phyloP scores from a whole-genome alignment of 2,329 filamentous ascomycete species.

The Colletotrichum filicis region DNA sequence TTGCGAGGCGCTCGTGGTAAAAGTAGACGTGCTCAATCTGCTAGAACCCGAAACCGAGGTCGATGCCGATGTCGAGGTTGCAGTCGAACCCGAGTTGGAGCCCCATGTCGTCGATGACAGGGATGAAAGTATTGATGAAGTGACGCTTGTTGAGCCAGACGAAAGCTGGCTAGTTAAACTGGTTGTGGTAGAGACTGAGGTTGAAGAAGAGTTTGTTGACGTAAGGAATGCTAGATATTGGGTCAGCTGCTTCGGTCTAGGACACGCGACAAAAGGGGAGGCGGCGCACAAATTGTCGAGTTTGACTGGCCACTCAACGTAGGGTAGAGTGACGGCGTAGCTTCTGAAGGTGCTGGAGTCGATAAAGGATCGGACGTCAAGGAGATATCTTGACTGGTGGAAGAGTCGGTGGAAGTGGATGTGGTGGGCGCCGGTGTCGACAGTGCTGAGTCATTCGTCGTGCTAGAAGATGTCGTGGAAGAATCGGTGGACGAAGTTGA shows the following conservation, averaged over 20 bases:
- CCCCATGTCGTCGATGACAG: conserved; percentile 17
- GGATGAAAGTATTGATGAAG: conserved; percentile 24
- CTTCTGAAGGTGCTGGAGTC: conserved; percentile 16
- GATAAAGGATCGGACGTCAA: conserved; percentile 47
- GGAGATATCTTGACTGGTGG: conserved; percentile 27
- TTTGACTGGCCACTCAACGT: conserved; percentile 37
- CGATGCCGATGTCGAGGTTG: not conserved
- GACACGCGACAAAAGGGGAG: not conserved
- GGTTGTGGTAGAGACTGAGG: conserved; percentile 33
- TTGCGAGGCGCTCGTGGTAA: conserved; percentile 25
- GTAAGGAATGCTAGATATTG: conserved; percentile 28
- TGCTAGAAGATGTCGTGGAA: not conserved
- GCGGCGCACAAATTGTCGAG: conserved; percentile 39
- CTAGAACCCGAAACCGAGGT: conserved; percentile 1
- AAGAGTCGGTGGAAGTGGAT: conserved; percentile 39
- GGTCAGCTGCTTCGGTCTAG: conserved; percentile 1
- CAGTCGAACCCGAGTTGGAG: not conserved
- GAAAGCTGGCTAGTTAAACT: conserved; percentile 29
- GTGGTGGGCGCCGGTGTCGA: conserved; percentile 37
- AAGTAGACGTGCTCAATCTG: conserved; percentile 11
- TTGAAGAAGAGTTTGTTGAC: conserved; percentile 31
- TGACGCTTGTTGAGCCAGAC: conserved; percentile 21
- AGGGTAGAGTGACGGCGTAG: conserved; percentile 28
- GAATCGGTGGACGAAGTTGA: conserved; percentile 13
- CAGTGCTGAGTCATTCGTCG: conserved; percentile 3